These are phyloP conservation scores for Isabelozyma rhagii DNA, from an alignment of 805 yeast species.

Conservation along the genomic window DNA sequence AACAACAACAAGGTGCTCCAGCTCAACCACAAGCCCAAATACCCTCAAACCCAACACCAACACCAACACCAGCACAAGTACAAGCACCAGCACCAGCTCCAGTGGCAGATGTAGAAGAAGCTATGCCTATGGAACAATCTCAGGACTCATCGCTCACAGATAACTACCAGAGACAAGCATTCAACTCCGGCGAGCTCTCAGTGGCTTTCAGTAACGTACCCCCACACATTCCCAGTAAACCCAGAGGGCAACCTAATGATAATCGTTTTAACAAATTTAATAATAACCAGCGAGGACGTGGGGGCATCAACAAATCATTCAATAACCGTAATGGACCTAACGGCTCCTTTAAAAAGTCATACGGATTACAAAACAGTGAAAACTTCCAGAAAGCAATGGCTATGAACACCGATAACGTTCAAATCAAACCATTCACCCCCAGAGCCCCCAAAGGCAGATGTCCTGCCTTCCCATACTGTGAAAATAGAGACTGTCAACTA, in stretches of 20 bases:
- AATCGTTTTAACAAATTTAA: neutral
- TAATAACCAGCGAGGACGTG: constrained; percentile 6
- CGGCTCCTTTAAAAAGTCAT: constrained; percentile 16
- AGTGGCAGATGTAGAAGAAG: neutral
- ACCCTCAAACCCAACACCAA: constrained; percentile 2
- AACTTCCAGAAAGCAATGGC: constrained; percentile 42
- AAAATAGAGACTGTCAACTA: constrained; percentile 62
- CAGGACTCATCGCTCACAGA: neutral
- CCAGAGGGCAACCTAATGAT: neutral
- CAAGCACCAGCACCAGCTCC: constrained; percentile 1
- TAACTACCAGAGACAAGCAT: neutral
- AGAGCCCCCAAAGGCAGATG: constrained; percentile 63
- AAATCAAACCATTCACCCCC: constrained; percentile 33
- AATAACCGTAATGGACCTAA: constrained; percentile 11
- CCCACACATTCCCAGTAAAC: constrained; percentile 1
- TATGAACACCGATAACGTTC: constrained; percentile 23
- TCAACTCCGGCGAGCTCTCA: constrained; percentile 17
- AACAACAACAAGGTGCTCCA: constrained; percentile 4
- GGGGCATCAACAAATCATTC: constrained; percentile 19
- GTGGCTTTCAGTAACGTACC: constrained; percentile 1
- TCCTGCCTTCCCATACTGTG: constrained; percentile 68
- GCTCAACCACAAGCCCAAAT: constrained; percentile 5
- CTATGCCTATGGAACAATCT: constrained; percentile 1
- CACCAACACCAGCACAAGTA: constrained; percentile 1
- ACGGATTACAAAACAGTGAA: constrained; percentile 36